These are phyloP conservation scores for Tillandsia leiboldiana DNA, from an alignment of 176 grass and related monocot genomes.

Conservation along the genomic window DNA sequence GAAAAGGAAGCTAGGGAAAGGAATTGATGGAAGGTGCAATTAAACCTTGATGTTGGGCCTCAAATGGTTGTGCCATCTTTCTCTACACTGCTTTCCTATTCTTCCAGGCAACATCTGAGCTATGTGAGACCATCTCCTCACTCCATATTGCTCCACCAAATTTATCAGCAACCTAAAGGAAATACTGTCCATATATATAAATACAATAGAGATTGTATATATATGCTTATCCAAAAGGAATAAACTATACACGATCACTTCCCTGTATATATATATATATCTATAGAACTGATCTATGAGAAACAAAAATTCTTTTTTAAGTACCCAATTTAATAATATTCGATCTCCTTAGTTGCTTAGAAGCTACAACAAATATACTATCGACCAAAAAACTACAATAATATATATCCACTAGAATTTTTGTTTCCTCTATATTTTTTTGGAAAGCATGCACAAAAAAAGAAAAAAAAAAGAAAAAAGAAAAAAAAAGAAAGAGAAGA, in stretches of 20 bases:
- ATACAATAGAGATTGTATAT: neutral
- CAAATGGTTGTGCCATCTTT: conserved; percentile 97
- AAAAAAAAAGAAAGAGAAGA: conserved; percentile 5
- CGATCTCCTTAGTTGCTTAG: too few relatives aligned
- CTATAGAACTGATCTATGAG: too few relatives aligned
- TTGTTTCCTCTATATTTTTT: neutral
- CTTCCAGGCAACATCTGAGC: conserved; percentile 74
- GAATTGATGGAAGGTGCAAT: conserved; percentile 4
- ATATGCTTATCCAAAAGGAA: neutral
- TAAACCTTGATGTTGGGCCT: conserved; percentile 91
- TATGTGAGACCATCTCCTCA: conserved; percentile 91
- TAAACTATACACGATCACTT: too few relatives aligned
- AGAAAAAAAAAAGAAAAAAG: conserved; percentile 13
- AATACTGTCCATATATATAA: too few relatives aligned
- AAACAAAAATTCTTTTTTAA: too few relatives aligned
- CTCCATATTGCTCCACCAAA: conserved; percentile 75
- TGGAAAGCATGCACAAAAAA: neutral
- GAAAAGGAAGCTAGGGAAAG: neutral
- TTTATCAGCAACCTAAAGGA: conserved; percentile 49
- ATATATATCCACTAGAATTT: too few relatives aligned
- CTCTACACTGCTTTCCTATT: conserved; percentile 92
- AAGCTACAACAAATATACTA: too few relatives aligned
- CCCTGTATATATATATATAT: too few relatives aligned
- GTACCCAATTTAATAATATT: too few relatives aligned
- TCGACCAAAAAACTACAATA: too few relatives aligned